Conservation (phyloP, 306 rosid species). For the Trichosanthes cucumerina region DNA sequence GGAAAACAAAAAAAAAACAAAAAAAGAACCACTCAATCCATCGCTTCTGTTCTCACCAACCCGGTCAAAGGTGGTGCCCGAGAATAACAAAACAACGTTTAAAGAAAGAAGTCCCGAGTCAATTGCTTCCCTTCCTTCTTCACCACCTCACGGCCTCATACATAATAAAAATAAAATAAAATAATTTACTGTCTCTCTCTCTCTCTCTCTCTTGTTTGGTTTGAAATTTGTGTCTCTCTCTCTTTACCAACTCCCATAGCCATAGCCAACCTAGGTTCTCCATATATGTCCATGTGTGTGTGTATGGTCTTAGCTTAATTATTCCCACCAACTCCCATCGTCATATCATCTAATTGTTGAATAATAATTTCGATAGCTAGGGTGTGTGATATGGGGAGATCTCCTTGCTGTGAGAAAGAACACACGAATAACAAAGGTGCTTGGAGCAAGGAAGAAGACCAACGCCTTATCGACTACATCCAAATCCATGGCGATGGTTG, state of each 20-base stretch:
- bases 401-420: slow-evolving; percentile 2
- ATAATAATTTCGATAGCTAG: no score
- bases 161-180: no score
- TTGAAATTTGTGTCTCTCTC: not conserved
- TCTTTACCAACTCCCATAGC: slow-evolving; percentile 2
- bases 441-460: slow-evolving; percentile 8
- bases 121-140: slow-evolving; percentile 32
- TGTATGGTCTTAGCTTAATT: no score
- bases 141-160: slow-evolving; percentile 21
- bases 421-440: slow-evolving; percentile 10
- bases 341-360: no score
- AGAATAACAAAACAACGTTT: slow-evolving; percentile 4
- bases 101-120: slow-evolving; percentile 31
- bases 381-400: no score
- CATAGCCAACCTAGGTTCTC: not conserved
- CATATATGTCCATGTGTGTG: slow-evolving; percentile 1
- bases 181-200: not conserved
- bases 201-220: no score
- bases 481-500: slow-evolving; percentile 4
- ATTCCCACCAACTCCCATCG: not conserved
- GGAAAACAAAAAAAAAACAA: no score
- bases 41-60: slow-evolving; percentile 78
- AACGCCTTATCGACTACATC: slow-evolving; percentile 1
- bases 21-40: slow-evolving; percentile 50
- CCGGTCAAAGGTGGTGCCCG: slow-evolving; percentile 38